phyloP scores from a whole-genome alignment of 2,329 filamentous ascomycete species.

The Fusarium sp. region DNA sequence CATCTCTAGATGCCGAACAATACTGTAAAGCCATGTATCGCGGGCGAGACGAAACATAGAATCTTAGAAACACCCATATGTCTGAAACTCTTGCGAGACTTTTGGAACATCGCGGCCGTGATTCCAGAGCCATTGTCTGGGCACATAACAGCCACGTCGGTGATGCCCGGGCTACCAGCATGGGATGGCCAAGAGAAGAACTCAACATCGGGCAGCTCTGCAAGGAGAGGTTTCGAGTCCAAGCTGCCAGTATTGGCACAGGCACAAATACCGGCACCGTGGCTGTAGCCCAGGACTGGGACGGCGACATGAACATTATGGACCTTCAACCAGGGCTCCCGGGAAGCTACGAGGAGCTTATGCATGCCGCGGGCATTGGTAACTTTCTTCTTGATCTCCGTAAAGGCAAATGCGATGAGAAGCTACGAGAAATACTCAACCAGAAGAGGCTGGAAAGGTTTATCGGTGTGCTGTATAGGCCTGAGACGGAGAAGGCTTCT shows the following conservation, averaged over 20 bases:
- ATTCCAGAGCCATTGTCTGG: slow-evolving; percentile 25
- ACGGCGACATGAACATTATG: slow-evolving; percentile 22
- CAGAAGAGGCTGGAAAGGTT: slow-evolving; percentile 19
- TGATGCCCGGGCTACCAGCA: slow-evolving; percentile 24
- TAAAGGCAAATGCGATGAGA: slow-evolving; percentile 3
- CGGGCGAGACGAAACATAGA: slow-evolving; percentile 22
- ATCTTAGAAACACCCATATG: slow-evolving; percentile 26
- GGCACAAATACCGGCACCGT: slow-evolving; percentile 21
- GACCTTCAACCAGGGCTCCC: slow-evolving; percentile 14
- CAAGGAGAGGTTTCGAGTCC: slow-evolving; percentile 6
- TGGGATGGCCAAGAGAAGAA: slow-evolving; percentile 25
- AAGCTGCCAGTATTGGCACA: slow-evolving; percentile 20
- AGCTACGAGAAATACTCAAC: slow-evolving; percentile 4
- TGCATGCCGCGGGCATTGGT: slow-evolving; percentile 15
- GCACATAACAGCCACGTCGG: slow-evolving; percentile 28
- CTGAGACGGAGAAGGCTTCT: slow-evolving; percentile 17
- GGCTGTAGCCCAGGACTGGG: slow-evolving; percentile 25
- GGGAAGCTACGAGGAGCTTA: slow-evolving; percentile 24
- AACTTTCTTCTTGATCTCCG: slow-evolving; percentile 25
- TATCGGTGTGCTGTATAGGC: slow-evolving; percentile 25
- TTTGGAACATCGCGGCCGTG: slow-evolving; percentile 13
- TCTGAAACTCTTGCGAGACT: slow-evolving; percentile 19
- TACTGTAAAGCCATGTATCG: slow-evolving; percentile 29
- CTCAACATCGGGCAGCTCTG: slow-evolving; percentile 24
- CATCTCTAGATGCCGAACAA: slow-evolving; percentile 14